Base-by-base conservation (phyloP, 257 asterid genomes). In the Linaria vulgaris region DNA sequence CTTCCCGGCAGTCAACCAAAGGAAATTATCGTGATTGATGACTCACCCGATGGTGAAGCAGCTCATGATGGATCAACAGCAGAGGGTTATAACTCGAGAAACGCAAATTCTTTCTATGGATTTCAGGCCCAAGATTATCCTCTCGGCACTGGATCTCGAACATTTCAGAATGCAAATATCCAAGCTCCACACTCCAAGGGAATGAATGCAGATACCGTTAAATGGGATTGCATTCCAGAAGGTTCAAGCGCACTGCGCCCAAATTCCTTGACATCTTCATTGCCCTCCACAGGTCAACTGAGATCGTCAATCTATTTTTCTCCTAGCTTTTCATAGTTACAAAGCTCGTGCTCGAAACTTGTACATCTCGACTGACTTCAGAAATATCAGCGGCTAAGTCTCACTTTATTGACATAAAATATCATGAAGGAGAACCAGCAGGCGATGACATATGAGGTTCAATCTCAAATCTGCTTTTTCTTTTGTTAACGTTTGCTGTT, bases 1-100 rank as follows among this genome's bases (percentile, higher is more conserved):
- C 49, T 74, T 61, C 50, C 69, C 19, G 76, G 68, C 50, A 74
- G 73, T 31, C 61, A 52, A 14, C 51, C 16, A 61, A 74, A 69
- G 67, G 86, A 88, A 57, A 51, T 80, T 45, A 77, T 77, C 24
- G 69, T 80, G 7, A 76, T 84, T 31, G 80, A 82, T 54, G 95
- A 69, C 75, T 63, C 82, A 1, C 81, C 78, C 8, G 79, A 80
- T 59, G 63, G 53, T 31, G 78, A 73, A 25, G 50, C 72, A 64
- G 34, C 68, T 21, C 63, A 55, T 57, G 44, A 34, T 47, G 59
- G 23, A 31, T 12, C 70, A 27, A 62, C 58, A 70, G 34, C 69
- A 60, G 24, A 16, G 43, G 49, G 52, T 15, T 48, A 50, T 1
- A 83, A 71, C 39, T 56, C 85, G 9, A 63, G 68, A 51, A 46